Conservation (phyloP, 495 filamentous ascomycete genomes). For the Penicillium lividum region DNA sequence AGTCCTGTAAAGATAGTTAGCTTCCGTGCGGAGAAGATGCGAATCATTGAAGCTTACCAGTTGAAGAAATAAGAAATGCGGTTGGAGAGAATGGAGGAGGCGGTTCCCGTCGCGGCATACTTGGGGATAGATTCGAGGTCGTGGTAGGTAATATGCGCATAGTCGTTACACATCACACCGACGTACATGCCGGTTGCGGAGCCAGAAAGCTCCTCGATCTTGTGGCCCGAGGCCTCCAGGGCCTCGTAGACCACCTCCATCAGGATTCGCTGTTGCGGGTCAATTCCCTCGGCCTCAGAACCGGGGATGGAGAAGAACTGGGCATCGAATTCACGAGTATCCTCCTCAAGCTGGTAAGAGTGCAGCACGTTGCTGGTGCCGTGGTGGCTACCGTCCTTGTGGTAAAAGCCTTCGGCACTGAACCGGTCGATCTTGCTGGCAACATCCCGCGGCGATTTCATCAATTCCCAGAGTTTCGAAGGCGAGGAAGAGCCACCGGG, state of each 20-base stretch:
- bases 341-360: slow-evolving; percentile 33
- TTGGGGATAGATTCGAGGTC: slow-evolving; percentile 39
- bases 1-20: not conserved
- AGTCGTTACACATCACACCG: slow-evolving; percentile 40
- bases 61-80: slow-evolving; percentile 49
- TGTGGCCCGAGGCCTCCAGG: slow-evolving; percentile 39
- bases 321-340: slow-evolving; percentile 39
- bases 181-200: slow-evolving; percentile 16
- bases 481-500: slow-evolving; percentile 2
- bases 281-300: slow-evolving; percentile 44
- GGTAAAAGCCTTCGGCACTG: slow-evolving; percentile 12
- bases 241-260: slow-evolving; percentile 56
- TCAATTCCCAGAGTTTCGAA: slow-evolving; percentile 5
- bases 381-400: slow-evolving; percentile 18
- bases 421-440: slow-evolving; percentile 1
- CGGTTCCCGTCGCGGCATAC: slow-evolving; percentile 40
- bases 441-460: slow-evolving; percentile 4
- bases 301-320: slow-evolving; percentile 56
- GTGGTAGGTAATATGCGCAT: slow-evolving; percentile 30
- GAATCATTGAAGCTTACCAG: slow-evolving; percentile 15
- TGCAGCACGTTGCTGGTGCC: slow-evolving; percentile 25
- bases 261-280: slow-evolving; percentile 40
- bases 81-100: slow-evolving; percentile 31
- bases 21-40: not conserved
- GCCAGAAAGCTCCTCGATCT: slow-evolving; percentile 4